Evolutionary conservation across 305 asterid genomes (phyloP), one percentile per base, ranked within the genome.

Genomic region (Solanum chacoense): DNA sequence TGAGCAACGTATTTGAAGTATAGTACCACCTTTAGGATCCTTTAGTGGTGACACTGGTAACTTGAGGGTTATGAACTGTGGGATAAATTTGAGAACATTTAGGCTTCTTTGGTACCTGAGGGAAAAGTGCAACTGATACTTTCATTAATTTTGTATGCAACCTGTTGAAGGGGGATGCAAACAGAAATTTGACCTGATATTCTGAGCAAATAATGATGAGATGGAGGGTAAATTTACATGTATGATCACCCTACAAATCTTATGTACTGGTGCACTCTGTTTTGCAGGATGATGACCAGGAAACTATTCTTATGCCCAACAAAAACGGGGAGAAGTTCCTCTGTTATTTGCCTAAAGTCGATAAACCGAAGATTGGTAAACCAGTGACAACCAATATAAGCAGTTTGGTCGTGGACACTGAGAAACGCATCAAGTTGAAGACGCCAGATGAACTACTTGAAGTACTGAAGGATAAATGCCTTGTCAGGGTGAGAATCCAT

Each of bases 381-480:
- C 90, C 93, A 86, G 91, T 93, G 89, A 88, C 93, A 89, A 95
- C 91, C 75, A 98, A 98, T 91, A 92, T 93, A 85, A 98, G 98
- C 94, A 95, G 98, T 92, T 90, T 96, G 96, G 94, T 98, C 88
- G 80, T 98, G 93, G 99, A 98, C 93, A 94, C 97, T 74, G 98
- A 95, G 91, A 95, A 90, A 88, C 98, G 87, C 84, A 88, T 93
- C 91, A 96, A 95, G 89, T 86, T 94, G 92, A 96, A 95, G 95
- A 96, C 99, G 83, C 99, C 99, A 40, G 99, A 96, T 92, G 99
- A 98, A 94, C 94, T 98, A 59, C 95, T 98, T 74, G 99, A 95
- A 91, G 95, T 95, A 87, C 95, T 98, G 67, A 98, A 95, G 91
- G 98, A 96, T 78, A 91, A 45, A 69, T 98, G 99, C 93, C 95